phyloP scores from a whole-genome alignment of 2,329 filamentous ascomycete genomes.

The Penicillium sp. region DNA sequence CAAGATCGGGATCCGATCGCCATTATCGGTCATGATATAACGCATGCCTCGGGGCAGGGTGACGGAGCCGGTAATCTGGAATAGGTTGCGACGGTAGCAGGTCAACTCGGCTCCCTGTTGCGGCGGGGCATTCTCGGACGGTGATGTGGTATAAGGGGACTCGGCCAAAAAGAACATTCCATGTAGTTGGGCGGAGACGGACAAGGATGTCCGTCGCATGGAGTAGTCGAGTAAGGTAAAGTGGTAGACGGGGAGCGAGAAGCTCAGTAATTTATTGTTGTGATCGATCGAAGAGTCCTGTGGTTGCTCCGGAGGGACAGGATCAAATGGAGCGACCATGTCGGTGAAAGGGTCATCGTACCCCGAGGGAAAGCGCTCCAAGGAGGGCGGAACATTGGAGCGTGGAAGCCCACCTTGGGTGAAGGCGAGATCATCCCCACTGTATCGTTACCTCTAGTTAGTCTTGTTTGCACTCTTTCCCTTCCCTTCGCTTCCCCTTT shows the following conservation, averaged over 20 bases:
- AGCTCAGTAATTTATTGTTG: slow-evolving; percentile 72
- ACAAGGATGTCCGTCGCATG: slow-evolving; percentile 56
- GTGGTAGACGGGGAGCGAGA: slow-evolving; percentile 64
- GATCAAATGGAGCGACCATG: slow-evolving; percentile 46
- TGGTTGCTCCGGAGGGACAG: slow-evolving; percentile 46
- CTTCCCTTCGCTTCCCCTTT: background rate
- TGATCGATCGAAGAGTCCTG: slow-evolving; percentile 62
- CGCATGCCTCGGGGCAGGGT: slow-evolving; percentile 76
- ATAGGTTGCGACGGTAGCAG: slow-evolving; percentile 92
- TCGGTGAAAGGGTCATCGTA: slow-evolving; percentile 56
- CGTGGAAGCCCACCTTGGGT: slow-evolving; percentile 40
- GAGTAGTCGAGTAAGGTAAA: slow-evolving; percentile 63
- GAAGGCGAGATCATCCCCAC: slow-evolving; percentile 52
- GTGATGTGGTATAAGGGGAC: slow-evolving; percentile 60
- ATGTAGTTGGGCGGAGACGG: slow-evolving; percentile 62
- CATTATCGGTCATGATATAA: slow-evolving; percentile 79
- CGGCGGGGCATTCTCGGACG: slow-evolving; percentile 59
- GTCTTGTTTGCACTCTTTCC: background rate
- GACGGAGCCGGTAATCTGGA: slow-evolving; percentile 90
- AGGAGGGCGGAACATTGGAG: slow-evolving; percentile 23
- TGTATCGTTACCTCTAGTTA: slow-evolving; percentile 19
- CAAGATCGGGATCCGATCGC: slow-evolving; percentile 78
- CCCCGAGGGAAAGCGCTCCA: slow-evolving; percentile 53
- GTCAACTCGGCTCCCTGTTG: slow-evolving; percentile 67
- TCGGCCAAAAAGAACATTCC: slow-evolving; percentile 71